phyloP scores from a whole-genome alignment of 2,329 filamentous ascomycete species.

The Neurospora sp. region DNA sequence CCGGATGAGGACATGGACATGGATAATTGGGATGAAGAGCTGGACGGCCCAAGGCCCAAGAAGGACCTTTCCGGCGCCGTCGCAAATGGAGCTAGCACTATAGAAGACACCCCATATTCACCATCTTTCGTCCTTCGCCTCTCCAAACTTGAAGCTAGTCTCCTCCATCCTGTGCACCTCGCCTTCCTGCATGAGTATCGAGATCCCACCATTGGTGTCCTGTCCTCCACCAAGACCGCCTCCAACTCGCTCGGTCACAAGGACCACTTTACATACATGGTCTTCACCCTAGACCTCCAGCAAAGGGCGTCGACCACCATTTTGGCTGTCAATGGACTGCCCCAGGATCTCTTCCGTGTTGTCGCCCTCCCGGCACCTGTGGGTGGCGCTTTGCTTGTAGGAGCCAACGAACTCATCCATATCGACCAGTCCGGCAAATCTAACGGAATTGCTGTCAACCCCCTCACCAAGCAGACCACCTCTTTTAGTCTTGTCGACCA shows the following conservation, averaged over 20 bases:
- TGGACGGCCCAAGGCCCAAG: constrained; percentile 57
- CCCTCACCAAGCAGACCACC: constrained; percentile 74
- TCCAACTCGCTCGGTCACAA: constrained; percentile 74
- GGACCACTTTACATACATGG: constrained; percentile 81
- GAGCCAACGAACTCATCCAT: constrained; percentile 85
- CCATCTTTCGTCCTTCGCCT: constrained; percentile 90
- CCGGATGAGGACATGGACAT: constrained; percentile 80
- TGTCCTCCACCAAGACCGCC: constrained; percentile 66
- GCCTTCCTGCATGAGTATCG: constrained; percentile 94
- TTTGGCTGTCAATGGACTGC: constrained; percentile 73
- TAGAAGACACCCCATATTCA: constrained; percentile 66
- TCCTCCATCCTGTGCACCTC: constrained; percentile 84
- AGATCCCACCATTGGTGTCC: constrained; percentile 91
- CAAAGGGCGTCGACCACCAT: constrained; percentile 90
- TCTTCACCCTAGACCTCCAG: constrained; percentile 90
- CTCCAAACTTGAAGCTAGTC: constrained; percentile 74
- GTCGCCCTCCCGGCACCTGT: constrained; percentile 77
- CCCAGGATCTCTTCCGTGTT: constrained; percentile 77
- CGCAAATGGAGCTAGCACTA: constrained; percentile 35
- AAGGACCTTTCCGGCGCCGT: constrained; percentile 34
- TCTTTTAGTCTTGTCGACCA: constrained; percentile 82
- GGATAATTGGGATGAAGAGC: constrained; percentile 79
- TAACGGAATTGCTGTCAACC: constrained; percentile 86
- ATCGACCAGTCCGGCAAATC: constrained; percentile 92
- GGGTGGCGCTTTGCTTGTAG: constrained; percentile 79